Conservation (phyloP, 345 rosid species). For the Camelina laxa region DNA sequence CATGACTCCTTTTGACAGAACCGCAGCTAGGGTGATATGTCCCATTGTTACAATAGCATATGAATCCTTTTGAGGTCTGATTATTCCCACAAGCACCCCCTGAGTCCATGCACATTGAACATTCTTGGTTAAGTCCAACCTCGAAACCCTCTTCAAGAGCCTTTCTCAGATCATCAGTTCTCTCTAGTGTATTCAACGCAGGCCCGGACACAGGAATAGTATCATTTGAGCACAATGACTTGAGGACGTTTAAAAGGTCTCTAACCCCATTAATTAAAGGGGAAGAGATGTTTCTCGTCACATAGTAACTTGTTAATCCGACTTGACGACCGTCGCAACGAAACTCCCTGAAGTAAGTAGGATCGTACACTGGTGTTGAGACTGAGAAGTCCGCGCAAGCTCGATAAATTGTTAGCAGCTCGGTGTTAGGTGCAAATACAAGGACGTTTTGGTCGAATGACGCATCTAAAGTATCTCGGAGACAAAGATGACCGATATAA, state of each 20-base stretch:
- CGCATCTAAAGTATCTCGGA: not conserved
- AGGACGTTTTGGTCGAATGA: conserved; percentile 2
- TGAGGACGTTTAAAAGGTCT: not conserved
- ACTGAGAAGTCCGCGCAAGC: conserved; percentile 12
- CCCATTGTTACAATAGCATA: too few relatives aligned
- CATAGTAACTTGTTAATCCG: conserved; percentile 1
- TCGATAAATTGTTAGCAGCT: conserved; percentile 36
- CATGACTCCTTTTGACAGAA: too few relatives aligned
- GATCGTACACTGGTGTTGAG: too few relatives aligned
- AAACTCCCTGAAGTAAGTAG: not conserved
- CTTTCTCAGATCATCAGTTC: not conserved
- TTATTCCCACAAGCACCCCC: too few relatives aligned
- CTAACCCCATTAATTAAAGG: not conserved
- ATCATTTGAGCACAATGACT: conserved; percentile 7
- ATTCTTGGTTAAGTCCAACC: too few relatives aligned
- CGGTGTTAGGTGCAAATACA: not conserved
- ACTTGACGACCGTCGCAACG: not conserved
- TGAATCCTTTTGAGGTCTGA: too few relatives aligned
- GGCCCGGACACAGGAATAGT: conserved; percentile 13
- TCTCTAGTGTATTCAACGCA: not conserved
- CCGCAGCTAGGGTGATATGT: too few relatives aligned
- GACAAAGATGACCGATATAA: conserved; percentile 39
- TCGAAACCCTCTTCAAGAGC: too few relatives aligned
- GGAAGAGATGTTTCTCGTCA: not conserved
- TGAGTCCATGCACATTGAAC: too few relatives aligned